Conservation (phyloP, 331 rosid genomes). For the Cydonia oblonga region DNA sequence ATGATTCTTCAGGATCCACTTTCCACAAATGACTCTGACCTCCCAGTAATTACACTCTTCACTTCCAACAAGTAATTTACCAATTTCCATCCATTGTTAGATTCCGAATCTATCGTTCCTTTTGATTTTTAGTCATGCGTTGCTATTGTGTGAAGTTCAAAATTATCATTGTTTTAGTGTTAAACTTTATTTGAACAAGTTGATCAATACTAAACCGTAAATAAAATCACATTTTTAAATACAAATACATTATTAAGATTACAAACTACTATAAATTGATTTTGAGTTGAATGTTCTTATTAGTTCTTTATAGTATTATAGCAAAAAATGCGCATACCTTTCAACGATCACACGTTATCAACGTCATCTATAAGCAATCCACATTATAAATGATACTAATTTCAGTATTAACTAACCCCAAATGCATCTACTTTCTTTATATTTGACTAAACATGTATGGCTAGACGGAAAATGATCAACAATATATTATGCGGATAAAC, state of each 20-base stretch:
- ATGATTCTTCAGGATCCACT: conserved; percentile 8
- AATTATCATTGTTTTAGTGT: background rate
- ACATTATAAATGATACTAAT: no score
- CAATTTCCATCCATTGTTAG: background rate
- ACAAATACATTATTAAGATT: no score
- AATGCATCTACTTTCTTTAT: background rate
- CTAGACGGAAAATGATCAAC: background rate
- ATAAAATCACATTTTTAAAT: background rate
- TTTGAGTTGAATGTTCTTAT: no score
- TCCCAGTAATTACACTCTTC: background rate
- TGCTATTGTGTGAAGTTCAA: no score
- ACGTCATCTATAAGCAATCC: no score
- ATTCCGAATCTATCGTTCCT: background rate
- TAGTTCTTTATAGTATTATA: no score
- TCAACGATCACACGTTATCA: no score
- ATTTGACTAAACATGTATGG: background rate
- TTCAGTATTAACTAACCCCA: no score
- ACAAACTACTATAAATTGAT: no score
- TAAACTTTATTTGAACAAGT: background rate
- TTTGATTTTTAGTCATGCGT: no score
- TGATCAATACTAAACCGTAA: background rate
- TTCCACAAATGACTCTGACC: background rate
- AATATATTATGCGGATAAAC: background rate
- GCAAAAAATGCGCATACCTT: no score
- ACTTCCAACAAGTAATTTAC: background rate